Conservation (phyloP, 441 rosid genomes). For the Erodium moschatum region DNA sequence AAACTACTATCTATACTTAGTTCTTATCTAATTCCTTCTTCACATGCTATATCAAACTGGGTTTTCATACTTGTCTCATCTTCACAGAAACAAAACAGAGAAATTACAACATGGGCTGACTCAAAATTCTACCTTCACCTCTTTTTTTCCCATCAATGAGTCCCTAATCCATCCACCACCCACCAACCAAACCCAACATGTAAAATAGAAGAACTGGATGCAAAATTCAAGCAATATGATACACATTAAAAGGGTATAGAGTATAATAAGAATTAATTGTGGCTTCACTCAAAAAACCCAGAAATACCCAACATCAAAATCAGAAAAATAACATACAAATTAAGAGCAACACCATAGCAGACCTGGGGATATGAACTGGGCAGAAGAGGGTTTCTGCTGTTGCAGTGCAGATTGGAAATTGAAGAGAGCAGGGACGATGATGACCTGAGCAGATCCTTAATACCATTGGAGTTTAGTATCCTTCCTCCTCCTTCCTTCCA, state of each 20-base stretch:
- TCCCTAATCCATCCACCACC: neutral
- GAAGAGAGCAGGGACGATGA: neutral
- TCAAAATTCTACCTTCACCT: neutral
- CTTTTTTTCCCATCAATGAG: neutral
- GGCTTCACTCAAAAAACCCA: neutral
- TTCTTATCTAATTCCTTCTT: neutral
- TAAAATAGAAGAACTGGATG: neutral
- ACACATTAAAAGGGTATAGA: neutral
- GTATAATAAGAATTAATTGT: neutral
- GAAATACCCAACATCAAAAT: neutral
- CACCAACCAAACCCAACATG: neutral
- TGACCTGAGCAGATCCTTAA: neutral
- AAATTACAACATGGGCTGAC: neutral
- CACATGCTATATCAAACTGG: neutral
- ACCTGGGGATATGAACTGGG: neutral
- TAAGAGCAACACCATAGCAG: neutral
- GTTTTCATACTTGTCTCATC: neutral
- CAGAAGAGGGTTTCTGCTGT: neutral
- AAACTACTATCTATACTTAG: neutral
- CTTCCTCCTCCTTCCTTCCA: slow-evolving; percentile 1
- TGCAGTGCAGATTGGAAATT: neutral
- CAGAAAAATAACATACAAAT: neutral
- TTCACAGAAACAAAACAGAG: neutral
- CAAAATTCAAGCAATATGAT: slow-evolving; percentile 1
- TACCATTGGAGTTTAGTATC: neutral